These are phyloP conservation scores for Candida nitratophila DNA, from an alignment of 805 yeast species.

Conservation along the genomic window DNA sequence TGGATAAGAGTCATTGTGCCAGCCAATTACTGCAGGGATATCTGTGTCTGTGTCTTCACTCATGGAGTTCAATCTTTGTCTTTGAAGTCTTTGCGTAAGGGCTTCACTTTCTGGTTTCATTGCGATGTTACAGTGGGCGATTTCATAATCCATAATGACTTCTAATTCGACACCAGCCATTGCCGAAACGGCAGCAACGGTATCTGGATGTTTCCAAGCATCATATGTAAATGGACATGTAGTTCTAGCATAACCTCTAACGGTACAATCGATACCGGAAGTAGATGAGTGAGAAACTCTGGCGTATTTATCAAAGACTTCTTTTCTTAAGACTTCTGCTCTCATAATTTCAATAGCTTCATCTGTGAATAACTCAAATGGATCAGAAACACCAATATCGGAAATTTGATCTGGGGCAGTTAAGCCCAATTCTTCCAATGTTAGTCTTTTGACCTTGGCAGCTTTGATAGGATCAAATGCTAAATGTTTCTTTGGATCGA, in stretches of 20 bases:
- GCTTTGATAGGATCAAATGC: constrained; percentile 29
- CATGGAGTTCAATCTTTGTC: constrained; percentile 19
- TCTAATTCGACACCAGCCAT: constrained; percentile 57
- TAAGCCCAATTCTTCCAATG: constrained; percentile 46
- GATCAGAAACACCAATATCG: constrained; percentile 49
- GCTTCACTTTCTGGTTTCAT: constrained; percentile 33
- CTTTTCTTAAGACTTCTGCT: constrained; percentile 43
- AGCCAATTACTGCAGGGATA: constrained; percentile 50
- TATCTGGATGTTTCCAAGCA: constrained; percentile 56
- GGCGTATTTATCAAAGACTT: constrained; percentile 37
- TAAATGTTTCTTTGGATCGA: constrained; percentile 34
- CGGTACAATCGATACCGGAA: constrained; percentile 40
- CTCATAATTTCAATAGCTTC: constrained; percentile 56
- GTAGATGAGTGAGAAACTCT: constrained; percentile 36
- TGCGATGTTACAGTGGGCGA: constrained; percentile 46
- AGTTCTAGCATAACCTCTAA: constrained; percentile 44
- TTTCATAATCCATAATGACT: constrained; percentile 50
- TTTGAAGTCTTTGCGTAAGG: constrained; percentile 20
- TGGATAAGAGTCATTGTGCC: constrained; percentile 62
- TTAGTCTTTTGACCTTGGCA: constrained; percentile 29
- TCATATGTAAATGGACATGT: constrained; percentile 43
- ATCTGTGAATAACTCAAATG: constrained; percentile 54
- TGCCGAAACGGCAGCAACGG: constrained; percentile 43
- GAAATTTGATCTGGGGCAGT: constrained; percentile 40
- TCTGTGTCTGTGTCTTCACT: constrained; percentile 22